These are phyloP conservation scores for Eucalyptus sp. DNA, from an alignment of 345 rosid genomes.

Conservation along the genomic window DNA sequence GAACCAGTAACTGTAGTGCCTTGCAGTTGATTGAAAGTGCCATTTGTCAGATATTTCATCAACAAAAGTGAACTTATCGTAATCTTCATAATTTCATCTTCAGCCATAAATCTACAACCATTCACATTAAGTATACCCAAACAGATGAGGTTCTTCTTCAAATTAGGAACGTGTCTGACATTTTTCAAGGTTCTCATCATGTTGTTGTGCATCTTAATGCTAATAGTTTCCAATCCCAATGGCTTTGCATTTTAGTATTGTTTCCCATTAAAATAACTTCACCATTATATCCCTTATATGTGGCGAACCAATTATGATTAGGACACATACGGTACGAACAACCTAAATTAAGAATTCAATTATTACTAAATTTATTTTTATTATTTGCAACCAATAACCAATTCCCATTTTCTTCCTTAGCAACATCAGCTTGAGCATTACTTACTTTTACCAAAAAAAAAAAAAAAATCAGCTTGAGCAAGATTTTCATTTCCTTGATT, in stretches of 20 bases:
- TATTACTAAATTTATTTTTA: no score
- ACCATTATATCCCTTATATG: no score
- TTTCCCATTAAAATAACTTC: not conserved
- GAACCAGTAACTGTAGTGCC: not conserved
- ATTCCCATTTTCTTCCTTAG: no score
- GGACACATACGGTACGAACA: not conserved
- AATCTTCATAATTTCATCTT: not conserved
- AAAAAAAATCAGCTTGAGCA: not conserved
- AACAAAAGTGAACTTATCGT: not conserved
- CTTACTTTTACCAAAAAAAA: no score
- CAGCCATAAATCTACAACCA: no score
- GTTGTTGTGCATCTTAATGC: not conserved
- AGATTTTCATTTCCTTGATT: no score
- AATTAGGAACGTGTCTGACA: not conserved
- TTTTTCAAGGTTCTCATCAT: not conserved
- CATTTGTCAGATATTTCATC: not conserved
- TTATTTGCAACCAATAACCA: not conserved
- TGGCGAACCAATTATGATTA: no score
- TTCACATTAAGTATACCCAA: not conserved
- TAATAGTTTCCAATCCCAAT: not conserved
- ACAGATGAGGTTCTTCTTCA: not conserved
- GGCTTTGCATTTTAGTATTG: not conserved
- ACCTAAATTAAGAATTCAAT: not conserved
- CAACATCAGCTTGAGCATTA: not conserved
- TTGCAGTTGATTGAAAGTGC: not conserved